A percentile compares a stretch with the other conserved stretches of the same genome.
phyloP scores from a whole-genome alignment of 2,329 filamentous ascomycete species.

The Hirsutella thompsonii region DNA sequence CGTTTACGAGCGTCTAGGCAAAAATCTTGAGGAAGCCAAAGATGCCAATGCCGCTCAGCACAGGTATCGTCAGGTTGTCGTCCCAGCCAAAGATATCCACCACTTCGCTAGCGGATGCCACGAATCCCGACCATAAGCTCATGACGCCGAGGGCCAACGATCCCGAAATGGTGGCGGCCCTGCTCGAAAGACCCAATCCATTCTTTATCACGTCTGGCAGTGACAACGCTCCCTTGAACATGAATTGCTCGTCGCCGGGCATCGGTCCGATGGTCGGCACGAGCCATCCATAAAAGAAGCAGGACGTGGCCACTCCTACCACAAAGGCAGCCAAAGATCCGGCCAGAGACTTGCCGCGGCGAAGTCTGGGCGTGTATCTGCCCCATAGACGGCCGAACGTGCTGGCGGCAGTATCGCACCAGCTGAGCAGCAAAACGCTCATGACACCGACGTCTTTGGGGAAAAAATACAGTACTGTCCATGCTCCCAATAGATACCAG shows the following conservation, averaged over 20 bases:
- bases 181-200: constrained; percentile 45
- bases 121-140: constrained; percentile 77
- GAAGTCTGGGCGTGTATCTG: constrained; percentile 72
- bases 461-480: constrained; percentile 73
- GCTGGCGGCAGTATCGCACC: constrained; percentile 95
- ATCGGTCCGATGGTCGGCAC: constrained; percentile 56
- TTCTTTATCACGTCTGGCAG: constrained; percentile 49
- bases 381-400: constrained; percentile 89
- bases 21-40: constrained; percentile 89
- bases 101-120: constrained; percentile 80
- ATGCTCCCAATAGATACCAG: constrained; percentile 86
- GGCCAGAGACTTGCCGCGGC: constrained; percentile 81
- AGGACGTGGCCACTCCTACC: constrained; percentile 71
- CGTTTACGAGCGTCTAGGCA: constrained; percentile 29
- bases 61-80: constrained; percentile 93
- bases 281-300: constrained; percentile 78
- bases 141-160: constrained; percentile 63
- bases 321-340: constrained; percentile 75
- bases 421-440: constrained; percentile 79
- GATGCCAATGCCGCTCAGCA: constrained; percentile 76
- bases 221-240: constrained; percentile 68
- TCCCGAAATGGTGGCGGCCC: constrained; percentile 53
- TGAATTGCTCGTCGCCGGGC: constrained; percentile 55
- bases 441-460: constrained; percentile 90
- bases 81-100: constrained; percentile 90